Evolutionary conservation across 2,329 filamentous ascomycete species (phyloP).

Genomic region (Lachnellula cervina): DNA sequence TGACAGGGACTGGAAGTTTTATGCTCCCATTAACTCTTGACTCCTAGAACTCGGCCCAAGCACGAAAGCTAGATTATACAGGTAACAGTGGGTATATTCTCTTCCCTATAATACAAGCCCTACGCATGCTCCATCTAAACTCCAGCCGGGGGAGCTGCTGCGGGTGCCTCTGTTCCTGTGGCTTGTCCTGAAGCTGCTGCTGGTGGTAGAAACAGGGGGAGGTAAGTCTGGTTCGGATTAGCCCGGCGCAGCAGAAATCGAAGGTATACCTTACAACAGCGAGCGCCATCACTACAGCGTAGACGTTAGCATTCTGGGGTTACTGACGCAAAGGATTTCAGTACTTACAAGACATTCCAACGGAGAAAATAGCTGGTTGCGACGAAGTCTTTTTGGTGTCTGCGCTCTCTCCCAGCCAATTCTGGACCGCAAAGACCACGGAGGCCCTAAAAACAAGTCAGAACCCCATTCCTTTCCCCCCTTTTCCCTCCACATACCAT

Average conservation of each 20-base stretch:
- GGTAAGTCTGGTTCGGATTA: slow-evolving; percentile 45
- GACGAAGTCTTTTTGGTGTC: slow-evolving; percentile 57
- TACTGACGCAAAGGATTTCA: slow-evolving; percentile 1
- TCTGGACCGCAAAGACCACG: slow-evolving; percentile 69
- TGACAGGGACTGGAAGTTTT: not conserved
- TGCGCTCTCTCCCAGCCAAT: slow-evolving; percentile 71
- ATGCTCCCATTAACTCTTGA: not conserved
- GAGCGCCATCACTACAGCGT: slow-evolving; percentile 28
- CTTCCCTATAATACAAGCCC: slow-evolving; percentile 4
- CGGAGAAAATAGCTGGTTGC: slow-evolving; percentile 69
- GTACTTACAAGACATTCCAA: slow-evolving; percentile 71
- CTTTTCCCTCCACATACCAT: slow-evolving; percentile 42
- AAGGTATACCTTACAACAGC: slow-evolving; percentile 36
- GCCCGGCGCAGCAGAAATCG: slow-evolving; percentile 7
- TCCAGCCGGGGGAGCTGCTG: slow-evolving; percentile 38
- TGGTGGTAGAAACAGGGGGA: slow-evolving; percentile 61
- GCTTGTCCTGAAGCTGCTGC: slow-evolving; percentile 32
- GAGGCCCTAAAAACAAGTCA: slow-evolving; percentile 51
- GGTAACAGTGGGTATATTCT: slow-evolving; percentile 2
- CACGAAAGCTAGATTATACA: not conserved
- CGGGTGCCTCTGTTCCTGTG: slow-evolving; percentile 43
- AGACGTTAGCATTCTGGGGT: not conserved
- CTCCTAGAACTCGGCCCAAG: not conserved
- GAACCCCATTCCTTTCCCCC: slow-evolving; percentile 2
- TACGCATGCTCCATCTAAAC: not conserved